Evolutionary conservation across 371 early-diverging fungal species (phyloP), one percentile per base, ranked within the genome.

Genomic region (Lichtheimia hyalospora): DNA sequence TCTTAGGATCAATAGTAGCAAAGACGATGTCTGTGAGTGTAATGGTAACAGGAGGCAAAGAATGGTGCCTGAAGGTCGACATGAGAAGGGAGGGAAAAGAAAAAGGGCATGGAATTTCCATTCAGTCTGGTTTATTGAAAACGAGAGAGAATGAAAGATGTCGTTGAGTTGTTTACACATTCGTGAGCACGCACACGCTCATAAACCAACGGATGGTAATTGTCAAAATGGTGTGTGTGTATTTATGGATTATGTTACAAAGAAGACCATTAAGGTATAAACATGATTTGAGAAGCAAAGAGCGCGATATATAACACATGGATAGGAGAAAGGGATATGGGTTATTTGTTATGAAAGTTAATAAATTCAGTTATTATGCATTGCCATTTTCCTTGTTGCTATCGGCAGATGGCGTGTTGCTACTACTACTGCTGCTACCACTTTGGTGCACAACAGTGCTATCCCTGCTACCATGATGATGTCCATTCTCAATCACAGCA

Each of bases 11-110:
- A 18, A 46, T 20, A 0, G 55, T 61, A 14, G 60, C 56, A n/a
- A 51, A 49, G 15, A 60, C 40, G 49, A 51, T 57, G 23, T 66
- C 52, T 21, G 54, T 66, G 5, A 57, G 49, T 6, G 60, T 64
- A 12, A 64, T 49, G 13, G 60, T 64, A 15, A 39, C 46, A 46
- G 21, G 46, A 15, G 20, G 61, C 51, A 44, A 44, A 20, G 46
- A 39, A 54, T 46, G 46, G 23, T n/a, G n/a, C 40, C 21, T 48
- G 12, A 48, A 40, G 23, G 43, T 16, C 21, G 41, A 5, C 25
- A 18, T 27, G 23, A 24, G 16, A 21, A 16, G 50, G n/a, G 27
- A n/a, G 54, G 24, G 23, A 49, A 40, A n/a, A 41, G 61, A 46
- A 28, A 46, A 25, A 15, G 40, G 40, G 39, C 13, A 14, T 24